A percentile compares a stretch with the other conserved stretches of the same genome.
phyloP scores from a whole-genome alignment of 768 basidiomycete genomes.

The Lactifluus hygrophoroides region DNA sequence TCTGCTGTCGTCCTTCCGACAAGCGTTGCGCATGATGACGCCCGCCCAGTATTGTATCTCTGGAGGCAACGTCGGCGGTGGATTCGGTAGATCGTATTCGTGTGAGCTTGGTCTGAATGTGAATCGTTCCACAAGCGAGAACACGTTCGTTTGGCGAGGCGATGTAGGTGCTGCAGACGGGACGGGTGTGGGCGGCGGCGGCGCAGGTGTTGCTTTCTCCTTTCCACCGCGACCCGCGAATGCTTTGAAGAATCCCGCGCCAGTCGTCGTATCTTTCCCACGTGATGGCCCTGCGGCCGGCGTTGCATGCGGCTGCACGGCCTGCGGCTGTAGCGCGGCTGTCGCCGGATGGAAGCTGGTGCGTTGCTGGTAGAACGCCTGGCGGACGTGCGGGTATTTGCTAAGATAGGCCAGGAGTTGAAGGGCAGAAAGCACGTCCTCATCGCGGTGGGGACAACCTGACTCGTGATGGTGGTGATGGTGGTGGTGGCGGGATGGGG shows the following conservation, averaged over 20 bases:
- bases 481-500: conserved; percentile 26
- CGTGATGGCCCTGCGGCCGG: conserved; percentile 18
- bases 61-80: conserved; percentile 61
- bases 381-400: conserved; percentile 95
- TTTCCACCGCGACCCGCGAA: conserved; percentile 44
- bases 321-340: conserved; percentile 24
- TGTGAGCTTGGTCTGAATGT: conserved; percentile 87
- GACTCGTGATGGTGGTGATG: conserved; percentile 31
- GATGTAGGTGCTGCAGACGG: conserved; percentile 20
- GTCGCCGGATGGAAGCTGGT: conserved; percentile 76
- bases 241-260: conserved; percentile 35
- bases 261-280: conserved; percentile 1
- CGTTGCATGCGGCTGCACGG: conserved; percentile 7
- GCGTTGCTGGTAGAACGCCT: conserved; percentile 88
- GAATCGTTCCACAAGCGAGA: conserved; percentile 92
- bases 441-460: conserved; percentile 77
- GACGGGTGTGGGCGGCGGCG: conserved; percentile 20
- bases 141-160: conserved; percentile 75
- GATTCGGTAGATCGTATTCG: conserved; percentile 62
- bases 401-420: conserved; percentile 94
- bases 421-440: conserved; percentile 83
- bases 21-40: conserved; percentile 99
- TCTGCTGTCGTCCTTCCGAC: conserved; percentile 87
- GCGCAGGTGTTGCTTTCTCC: conserved; percentile 30
- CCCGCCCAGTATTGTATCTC: conserved; percentile 99